phyloP scores from a whole-genome alignment of 768 basidiomycete genomes.

The Boletus reticulatus region DNA sequence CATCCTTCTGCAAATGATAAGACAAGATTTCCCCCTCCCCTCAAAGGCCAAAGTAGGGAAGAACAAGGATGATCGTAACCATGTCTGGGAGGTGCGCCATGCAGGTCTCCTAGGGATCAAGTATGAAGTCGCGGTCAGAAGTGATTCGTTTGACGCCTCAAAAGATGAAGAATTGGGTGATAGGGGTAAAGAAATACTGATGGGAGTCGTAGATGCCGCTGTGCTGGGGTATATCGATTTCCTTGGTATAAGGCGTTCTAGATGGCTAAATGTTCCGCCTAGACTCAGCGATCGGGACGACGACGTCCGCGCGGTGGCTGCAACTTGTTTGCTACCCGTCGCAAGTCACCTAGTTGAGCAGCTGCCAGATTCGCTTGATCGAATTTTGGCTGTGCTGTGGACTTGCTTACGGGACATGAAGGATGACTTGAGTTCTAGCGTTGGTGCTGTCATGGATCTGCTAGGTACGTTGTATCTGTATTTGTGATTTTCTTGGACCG shows the following conservation, averaged over 20 bases:
- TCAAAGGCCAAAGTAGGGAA: constrained; percentile 32
- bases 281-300: constrained; percentile 91
- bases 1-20: constrained; percentile 89
- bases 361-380: constrained; percentile 67
- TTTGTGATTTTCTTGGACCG: not conserved
- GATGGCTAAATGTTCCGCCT: constrained; percentile 12
- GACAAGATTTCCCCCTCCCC: constrained; percentile 70
- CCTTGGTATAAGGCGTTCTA: not conserved
- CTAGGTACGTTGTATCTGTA: constrained; percentile 54
- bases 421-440: constrained; percentile 95
- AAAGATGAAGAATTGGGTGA: constrained; percentile 36
- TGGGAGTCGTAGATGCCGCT: constrained; percentile 86
- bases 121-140: constrained; percentile 94
- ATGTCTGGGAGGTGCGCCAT: constrained; percentile 97
- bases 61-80: constrained; percentile 40
- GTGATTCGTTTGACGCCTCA: constrained; percentile 62
- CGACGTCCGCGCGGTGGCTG: constrained; percentile 94
- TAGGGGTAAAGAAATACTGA: constrained; percentile 57
- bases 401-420: constrained; percentile 88
- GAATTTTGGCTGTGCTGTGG: constrained; percentile 86
- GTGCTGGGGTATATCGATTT: constrained; percentile 67
- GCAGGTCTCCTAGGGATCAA: constrained; percentile 97
- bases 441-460: constrained; percentile 96
- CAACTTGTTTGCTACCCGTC: constrained; percentile 88
- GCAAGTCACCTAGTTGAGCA: constrained; percentile 74